Conservation (phyloP, 2,329 filamentous ascomycete species). For the Fusarium agapanthi region DNA sequence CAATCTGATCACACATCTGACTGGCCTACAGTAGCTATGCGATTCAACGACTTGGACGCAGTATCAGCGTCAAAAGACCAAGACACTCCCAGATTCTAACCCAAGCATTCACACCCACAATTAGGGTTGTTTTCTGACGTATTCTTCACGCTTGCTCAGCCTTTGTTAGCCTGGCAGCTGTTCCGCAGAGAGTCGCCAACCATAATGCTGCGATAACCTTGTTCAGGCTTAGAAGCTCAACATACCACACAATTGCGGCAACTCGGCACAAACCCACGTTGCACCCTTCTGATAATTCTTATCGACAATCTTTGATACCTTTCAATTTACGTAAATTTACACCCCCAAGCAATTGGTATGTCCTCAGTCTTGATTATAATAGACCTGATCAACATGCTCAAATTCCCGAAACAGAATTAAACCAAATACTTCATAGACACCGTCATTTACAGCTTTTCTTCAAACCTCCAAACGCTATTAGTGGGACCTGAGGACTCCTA, state of each 20-base stretch:
- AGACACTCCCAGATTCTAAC: too few relatives aligned
- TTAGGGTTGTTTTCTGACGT: too few relatives aligned
- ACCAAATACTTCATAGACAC: neutral
- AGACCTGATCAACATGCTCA: too few relatives aligned
- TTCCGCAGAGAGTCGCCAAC: neutral
- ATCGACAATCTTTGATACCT: neutral
- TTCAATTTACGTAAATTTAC: neutral
- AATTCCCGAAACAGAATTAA: too few relatives aligned
- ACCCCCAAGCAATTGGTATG: fast-evolving
- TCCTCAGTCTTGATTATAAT: fast-evolving
- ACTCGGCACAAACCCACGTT: neutral
- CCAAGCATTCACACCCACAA: too few relatives aligned
- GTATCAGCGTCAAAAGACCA: too few relatives aligned
- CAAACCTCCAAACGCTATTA: fast-evolving
- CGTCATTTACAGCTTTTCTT: too few relatives aligned
- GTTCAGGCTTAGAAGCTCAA: neutral
- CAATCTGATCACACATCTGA: neutral
- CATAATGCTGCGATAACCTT: neutral
- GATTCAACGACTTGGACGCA: too few relatives aligned
- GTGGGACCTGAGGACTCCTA: fast-evolving
- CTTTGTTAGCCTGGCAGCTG: too few relatives aligned
- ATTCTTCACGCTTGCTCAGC: too few relatives aligned
- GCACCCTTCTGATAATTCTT: neutral
- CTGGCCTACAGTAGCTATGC: too few relatives aligned
- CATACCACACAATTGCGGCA: neutral